phyloP scores from a whole-genome alignment of 1,284 basidiomycete species.

The Leccinum brunneo-olivaceum region DNA sequence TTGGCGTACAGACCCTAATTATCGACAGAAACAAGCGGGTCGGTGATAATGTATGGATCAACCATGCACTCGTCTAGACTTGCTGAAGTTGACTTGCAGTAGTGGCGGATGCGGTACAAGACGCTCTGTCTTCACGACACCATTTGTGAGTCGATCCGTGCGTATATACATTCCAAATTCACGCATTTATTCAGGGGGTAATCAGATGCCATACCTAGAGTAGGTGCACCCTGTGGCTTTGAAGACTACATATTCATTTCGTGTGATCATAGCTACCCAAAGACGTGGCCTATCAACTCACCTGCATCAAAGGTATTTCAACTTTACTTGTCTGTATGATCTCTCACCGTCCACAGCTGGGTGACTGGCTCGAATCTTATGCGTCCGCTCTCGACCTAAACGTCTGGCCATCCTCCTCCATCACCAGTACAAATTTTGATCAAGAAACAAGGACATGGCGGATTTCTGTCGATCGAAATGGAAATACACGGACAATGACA shows the following conservation, averaged over 20 bases:
- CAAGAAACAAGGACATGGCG: slow-evolving; percentile 30
- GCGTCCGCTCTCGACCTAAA: slow-evolving; percentile 48
- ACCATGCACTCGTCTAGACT: neutral
- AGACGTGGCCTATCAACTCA: slow-evolving; percentile 34
- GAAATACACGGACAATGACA: slow-evolving; percentile 20
- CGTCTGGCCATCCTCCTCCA: slow-evolving; percentile 43
- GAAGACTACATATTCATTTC: neutral
- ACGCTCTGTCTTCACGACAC: slow-evolving; percentile 21
- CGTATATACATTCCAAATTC: neutral
- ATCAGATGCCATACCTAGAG: slow-evolving; percentile 24
- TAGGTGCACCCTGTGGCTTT: slow-evolving; percentile 7
- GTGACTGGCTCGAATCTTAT: slow-evolving; percentile 54
- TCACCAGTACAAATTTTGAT: slow-evolving; percentile 32
- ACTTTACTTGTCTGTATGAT: neutral
- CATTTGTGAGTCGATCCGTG: slow-evolving; percentile 17
- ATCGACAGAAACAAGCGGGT: slow-evolving; percentile 31
- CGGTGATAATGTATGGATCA: slow-evolving; percentile 31
- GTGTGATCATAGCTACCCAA: slow-evolving; percentile 26
- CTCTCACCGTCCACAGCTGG: slow-evolving; percentile 33
- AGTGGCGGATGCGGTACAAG: slow-evolving; percentile 30
- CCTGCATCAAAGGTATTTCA: slow-evolving; percentile 29
- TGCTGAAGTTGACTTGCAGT: slow-evolving; percentile 1
- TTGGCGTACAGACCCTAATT: slow-evolving; percentile 31
- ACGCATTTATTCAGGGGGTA: slow-evolving; percentile 13
- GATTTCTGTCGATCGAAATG: slow-evolving; percentile 24